phyloP scores from a whole-genome alignment of 495 filamentous ascomycete genomes.

The Aspergillus bridgeri region DNA sequence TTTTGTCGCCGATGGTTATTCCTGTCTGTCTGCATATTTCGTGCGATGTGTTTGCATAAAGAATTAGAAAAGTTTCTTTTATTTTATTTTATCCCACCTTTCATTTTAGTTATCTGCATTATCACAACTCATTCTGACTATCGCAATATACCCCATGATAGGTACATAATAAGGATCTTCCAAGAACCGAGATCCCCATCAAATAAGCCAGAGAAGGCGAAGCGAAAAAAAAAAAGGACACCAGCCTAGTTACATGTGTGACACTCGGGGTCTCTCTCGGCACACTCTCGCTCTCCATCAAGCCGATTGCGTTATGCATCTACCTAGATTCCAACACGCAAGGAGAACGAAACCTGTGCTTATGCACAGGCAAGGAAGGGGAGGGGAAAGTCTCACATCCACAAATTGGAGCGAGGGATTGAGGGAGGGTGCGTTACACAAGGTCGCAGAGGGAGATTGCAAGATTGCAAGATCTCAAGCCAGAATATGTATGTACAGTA shows the following conservation, averaged over 20 bases:
- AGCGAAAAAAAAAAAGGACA: background rate
- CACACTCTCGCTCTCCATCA: background rate
- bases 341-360: background rate
- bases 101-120: no score
- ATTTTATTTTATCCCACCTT: background rate
- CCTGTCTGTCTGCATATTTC: background rate
- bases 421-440: background rate
- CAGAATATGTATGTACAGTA: no score
- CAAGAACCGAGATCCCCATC: no score
- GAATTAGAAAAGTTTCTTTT: background rate
- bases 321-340: background rate
- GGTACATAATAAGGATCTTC: no score
- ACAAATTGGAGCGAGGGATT: no score
- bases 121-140: no score
- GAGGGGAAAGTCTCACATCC: no score
- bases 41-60: background rate
- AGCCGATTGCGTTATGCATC: background rate
- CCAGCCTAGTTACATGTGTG: background rate
- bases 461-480: background rate
- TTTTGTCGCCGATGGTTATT: background rate
- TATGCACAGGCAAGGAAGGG: background rate
- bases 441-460: background rate
- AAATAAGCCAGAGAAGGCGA: background rate
- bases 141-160: no score
- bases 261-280: background rate